A percentile compares a stretch with the other conserved stretches of the same genome.
Evolutionary conservation across 1,284 basidiomycete genomes (phyloP).

Genomic region (Leccinum laetum): DNA sequence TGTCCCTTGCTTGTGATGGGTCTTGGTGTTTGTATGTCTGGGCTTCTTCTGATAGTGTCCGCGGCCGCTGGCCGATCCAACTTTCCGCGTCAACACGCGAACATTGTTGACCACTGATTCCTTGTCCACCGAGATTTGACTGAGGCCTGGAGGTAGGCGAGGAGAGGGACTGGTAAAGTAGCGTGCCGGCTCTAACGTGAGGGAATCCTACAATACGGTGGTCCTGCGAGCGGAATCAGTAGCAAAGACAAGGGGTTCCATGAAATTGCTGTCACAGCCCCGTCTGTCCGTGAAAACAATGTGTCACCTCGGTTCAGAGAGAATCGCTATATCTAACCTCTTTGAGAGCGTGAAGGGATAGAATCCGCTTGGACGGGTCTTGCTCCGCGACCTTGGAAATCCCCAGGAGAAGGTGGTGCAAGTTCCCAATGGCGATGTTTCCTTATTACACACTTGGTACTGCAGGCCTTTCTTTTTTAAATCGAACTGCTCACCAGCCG

Average conservation of each 20-base stretch:
- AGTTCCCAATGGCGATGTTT: too few species aligned
- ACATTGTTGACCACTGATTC: slow-evolving; percentile 66
- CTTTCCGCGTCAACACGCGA: slow-evolving; percentile 69
- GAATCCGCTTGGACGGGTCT: slow-evolving; percentile 53
- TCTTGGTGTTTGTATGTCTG: slow-evolving; percentile 22
- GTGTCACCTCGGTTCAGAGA: too few species aligned
- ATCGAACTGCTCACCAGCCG: slow-evolving; percentile 60
- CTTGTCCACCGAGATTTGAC: slow-evolving; percentile 61
- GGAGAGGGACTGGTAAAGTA: slow-evolving; percentile 50
- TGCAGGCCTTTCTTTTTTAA: too few species aligned
- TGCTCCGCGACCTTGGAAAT: too few species aligned
- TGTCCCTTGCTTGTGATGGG: slow-evolving; percentile 26
- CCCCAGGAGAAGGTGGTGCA: too few species aligned
- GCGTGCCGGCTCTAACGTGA: slow-evolving; percentile 58
- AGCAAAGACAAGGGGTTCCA: too few species aligned
- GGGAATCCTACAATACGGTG: slow-evolving; percentile 65
- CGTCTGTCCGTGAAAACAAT: too few species aligned
- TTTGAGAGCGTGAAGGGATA: slow-evolving; percentile 91
- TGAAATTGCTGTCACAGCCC: too few species aligned
- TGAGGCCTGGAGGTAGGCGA: slow-evolving; percentile 45
- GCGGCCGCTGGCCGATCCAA: slow-evolving; percentile 43
- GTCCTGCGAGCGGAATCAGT: slow-evolving; percentile 41
- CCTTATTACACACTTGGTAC: too few species aligned
- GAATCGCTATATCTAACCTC: slow-evolving; percentile 53
- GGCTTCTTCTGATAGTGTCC: slow-evolving; percentile 13